Conservation (phyloP, 2,329 filamentous ascomycete species). For the Camillea tinctor region DNA sequence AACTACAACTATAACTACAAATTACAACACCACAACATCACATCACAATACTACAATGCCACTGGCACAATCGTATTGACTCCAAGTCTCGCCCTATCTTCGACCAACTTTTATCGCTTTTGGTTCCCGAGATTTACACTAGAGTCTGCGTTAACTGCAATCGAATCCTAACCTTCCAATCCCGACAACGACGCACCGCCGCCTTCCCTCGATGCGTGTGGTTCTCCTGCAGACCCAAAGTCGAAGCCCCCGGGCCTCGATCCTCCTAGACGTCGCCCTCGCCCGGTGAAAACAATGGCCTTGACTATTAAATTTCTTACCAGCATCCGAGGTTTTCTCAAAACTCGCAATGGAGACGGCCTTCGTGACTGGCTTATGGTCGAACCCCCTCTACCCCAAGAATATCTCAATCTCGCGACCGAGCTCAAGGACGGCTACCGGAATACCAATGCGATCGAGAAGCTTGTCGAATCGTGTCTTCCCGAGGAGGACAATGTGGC, state of each 20-base stretch:
- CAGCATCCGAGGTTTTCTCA: conserved; percentile 61
- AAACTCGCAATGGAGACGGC: conserved; percentile 60
- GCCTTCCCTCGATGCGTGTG: not conserved
- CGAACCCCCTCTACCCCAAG: conserved; percentile 66
- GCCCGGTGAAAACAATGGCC: conserved; percentile 55
- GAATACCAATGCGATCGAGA: conserved; percentile 54
- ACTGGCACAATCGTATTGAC: not conserved
- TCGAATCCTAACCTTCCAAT: no score
- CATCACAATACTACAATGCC: no score
- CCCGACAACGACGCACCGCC: no score
- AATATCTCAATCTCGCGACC: conserved; percentile 65
- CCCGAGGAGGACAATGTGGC: conserved; percentile 63
- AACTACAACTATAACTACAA: not conserved
- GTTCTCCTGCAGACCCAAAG: conserved; percentile 8
- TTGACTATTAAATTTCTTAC: conserved; percentile 67
- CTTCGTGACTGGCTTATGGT: conserved; percentile 72
- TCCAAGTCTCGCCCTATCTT: not conserved
- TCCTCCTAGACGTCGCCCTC: no score
- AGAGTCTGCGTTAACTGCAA: no score
- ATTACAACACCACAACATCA: no score
- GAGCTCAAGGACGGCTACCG: conserved; percentile 65
- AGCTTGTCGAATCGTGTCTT: conserved; percentile 61
- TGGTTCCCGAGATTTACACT: no score
- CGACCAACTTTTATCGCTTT: not conserved
- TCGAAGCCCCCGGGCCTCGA: conserved; percentile 1